Evolutionary conservation across 1,139 yeast species (phyloP), one percentile per base, ranked within the genome.

Genomic region (Blastobotrys petasosporus): DNA sequence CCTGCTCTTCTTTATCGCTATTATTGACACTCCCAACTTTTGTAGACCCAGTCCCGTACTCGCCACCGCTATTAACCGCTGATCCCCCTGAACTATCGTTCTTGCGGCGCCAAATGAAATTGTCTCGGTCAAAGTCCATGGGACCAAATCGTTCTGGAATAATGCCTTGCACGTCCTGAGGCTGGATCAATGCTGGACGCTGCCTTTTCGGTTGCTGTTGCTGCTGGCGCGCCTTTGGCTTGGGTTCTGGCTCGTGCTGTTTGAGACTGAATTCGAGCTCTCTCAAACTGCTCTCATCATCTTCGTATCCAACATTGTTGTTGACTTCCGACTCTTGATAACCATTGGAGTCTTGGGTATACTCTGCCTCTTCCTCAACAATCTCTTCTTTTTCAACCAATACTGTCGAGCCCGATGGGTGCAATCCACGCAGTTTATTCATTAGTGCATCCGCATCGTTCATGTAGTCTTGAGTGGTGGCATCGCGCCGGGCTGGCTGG

Each of bases 11-110:
- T 5, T 46, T 46, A 3, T 37, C 42, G 4, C 32, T 31, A n/a
- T 36, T 41, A n/a, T 31, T 37, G 17, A 16, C 25, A 25, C 49
- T 50, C 15, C 45, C 48, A 8, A 55, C 56, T 30, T 52, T 53
- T 1, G 59, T 54, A 4, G 58, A 51, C 9, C 55, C 58, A 6
- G 57, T 54, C 13, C 54, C 56, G 33, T 44, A 52, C 28, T 54
- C 52, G 32, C 28, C 33, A 11, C 32, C 16, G 25, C 25, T 20
- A 7, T 20, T 20, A 20, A 7, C 25, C 25, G 25, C 25, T 7
- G 25, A 20, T 25, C 38, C 33, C 17, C 15, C 31, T 20, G 63
- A 84, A 84, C 4, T 80, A 71, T 16, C 37, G n/a, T 17, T 25
- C 30, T 36, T 45, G 11, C 41, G 42, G 23, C 39, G 44, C 61